Evolutionary conservation across 2,329 filamentous ascomycete genomes (phyloP).

Genomic region (Scopulariopsis brevicaulis): DNA sequence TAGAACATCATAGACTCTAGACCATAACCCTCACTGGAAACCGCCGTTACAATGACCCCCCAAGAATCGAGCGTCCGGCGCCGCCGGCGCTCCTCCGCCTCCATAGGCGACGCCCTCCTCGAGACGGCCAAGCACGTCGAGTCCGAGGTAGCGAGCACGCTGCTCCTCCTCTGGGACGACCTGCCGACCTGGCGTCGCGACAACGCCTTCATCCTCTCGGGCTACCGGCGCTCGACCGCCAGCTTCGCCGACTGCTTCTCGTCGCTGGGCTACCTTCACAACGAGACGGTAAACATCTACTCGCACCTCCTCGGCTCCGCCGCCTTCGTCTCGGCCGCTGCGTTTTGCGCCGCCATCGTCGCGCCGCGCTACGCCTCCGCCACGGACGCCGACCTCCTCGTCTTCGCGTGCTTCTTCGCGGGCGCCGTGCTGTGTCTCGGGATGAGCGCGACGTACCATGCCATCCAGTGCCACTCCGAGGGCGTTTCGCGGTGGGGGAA

Average conservation of each 20-base stretch:
- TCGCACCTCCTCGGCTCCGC: conserved; percentile 55
- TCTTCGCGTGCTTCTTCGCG: conserved; percentile 68
- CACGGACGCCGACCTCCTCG: conserved; percentile 50
- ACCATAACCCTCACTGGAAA: neutral
- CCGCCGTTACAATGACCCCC: neutral
- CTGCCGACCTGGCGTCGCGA: conserved; percentile 48
- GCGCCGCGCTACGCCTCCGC: conserved; percentile 56
- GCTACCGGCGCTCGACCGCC: conserved; percentile 39
- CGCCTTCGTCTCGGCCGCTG: conserved; percentile 37
- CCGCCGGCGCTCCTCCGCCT: conserved; percentile 5
- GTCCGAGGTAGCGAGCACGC: conserved; percentile 23
- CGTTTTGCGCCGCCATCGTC: conserved; percentile 44
- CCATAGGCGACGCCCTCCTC: conserved; percentile 11
- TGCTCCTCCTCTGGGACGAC: conserved; percentile 45
- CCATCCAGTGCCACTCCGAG: conserved; percentile 74
- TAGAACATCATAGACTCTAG: neutral
- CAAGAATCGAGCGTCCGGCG: neutral
- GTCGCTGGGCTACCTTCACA: conserved; percentile 44
- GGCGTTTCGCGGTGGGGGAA: conserved; percentile 74
- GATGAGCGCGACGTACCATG: conserved; percentile 78
- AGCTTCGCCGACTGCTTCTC: conserved; percentile 32
- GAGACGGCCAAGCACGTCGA: conserved; percentile 21
- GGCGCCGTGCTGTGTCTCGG: conserved; percentile 64
- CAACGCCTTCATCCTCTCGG: conserved; percentile 41
- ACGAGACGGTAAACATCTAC: conserved; percentile 54